Conservation (phyloP, 2,329 filamentous ascomycete species). For the Aureobasidium melanogenum region DNA sequence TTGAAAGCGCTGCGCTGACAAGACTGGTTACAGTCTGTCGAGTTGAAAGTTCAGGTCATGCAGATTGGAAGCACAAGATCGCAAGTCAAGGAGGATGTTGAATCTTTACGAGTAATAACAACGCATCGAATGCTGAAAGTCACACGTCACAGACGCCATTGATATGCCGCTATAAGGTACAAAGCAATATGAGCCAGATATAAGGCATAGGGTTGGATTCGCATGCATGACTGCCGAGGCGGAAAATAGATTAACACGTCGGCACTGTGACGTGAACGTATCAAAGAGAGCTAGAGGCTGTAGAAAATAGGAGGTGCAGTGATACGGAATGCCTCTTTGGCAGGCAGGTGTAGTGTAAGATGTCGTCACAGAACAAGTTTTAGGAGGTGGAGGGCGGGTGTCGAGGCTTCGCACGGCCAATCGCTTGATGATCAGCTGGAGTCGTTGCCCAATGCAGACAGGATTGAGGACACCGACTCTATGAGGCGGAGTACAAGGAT, state of each 20-base stretch:
- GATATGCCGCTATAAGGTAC: neutral
- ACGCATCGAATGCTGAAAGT: neutral
- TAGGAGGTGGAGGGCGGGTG: neutral
- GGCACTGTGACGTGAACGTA: neutral
- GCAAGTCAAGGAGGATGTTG: neutral
- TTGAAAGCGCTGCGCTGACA: neutral
- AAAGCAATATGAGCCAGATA: constrained; percentile 8
- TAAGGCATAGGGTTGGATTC: neutral
- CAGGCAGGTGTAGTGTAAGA: neutral
- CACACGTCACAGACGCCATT: constrained; percentile 10
- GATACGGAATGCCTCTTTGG: neutral
- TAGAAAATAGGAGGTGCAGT: neutral
- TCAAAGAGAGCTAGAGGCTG: neutral
- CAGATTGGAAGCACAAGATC: neutral
- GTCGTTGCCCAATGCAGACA: neutral
- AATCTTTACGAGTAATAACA: neutral
- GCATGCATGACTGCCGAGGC: neutral
- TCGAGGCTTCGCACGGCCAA: constrained; percentile 8
- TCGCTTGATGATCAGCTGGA: neutral
- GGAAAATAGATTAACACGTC: neutral
- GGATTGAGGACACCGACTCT: neutral
- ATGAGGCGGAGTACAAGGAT: neutral
- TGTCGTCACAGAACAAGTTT: constrained; percentile 11
- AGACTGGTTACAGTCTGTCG: neutral
- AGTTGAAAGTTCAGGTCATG: neutral